These are phyloP conservation scores for Penicillium goetzii DNA, from an alignment of 495 filamentous ascomycete species.

Conservation along the genomic window DNA sequence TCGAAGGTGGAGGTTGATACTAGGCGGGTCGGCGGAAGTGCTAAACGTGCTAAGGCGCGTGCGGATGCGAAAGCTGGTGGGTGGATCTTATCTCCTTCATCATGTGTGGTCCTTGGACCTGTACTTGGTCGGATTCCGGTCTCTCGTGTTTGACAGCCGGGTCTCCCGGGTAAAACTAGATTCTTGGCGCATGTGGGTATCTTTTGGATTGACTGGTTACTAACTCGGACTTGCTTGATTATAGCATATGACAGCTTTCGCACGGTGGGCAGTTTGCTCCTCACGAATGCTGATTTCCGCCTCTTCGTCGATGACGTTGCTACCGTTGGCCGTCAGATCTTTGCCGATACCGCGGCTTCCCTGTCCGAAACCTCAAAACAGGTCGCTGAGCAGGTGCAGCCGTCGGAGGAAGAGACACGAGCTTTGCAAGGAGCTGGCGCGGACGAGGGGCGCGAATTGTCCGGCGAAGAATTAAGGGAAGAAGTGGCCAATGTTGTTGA, in stretches of 20 bases:
- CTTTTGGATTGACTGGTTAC: constrained; percentile 6
- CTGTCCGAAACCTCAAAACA: constrained; percentile 72
- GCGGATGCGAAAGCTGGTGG: constrained; percentile 80
- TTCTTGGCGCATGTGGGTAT: background rate
- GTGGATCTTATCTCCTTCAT: background rate
- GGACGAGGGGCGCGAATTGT: constrained; percentile 56
- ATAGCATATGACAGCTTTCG: constrained; percentile 81
- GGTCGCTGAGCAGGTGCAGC: constrained; percentile 71
- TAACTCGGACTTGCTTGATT: constrained; percentile 23
- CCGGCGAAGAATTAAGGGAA: constrained; percentile 61
- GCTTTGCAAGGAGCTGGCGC: constrained; percentile 59
- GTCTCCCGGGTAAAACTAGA: background rate
- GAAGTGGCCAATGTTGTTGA: constrained; percentile 66
- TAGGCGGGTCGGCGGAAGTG: constrained; percentile 64
- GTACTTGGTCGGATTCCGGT: background rate
- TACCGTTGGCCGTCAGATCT: constrained; percentile 79
- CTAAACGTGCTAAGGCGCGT: constrained; percentile 65
- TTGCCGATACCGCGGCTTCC: constrained; percentile 81
- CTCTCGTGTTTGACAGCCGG: background rate
- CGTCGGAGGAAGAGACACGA: constrained; percentile 62
- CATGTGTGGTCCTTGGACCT: background rate
- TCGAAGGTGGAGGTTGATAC: constrained; percentile 71
- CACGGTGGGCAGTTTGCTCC: constrained; percentile 78
- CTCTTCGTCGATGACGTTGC: constrained; percentile 83
- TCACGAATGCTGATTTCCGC: constrained; percentile 90